Evolutionary conservation across 2,329 filamentous ascomycete species (phyloP), one percentile per base, ranked within the genome.

Genomic region (Aspergillus awamori): DNA sequence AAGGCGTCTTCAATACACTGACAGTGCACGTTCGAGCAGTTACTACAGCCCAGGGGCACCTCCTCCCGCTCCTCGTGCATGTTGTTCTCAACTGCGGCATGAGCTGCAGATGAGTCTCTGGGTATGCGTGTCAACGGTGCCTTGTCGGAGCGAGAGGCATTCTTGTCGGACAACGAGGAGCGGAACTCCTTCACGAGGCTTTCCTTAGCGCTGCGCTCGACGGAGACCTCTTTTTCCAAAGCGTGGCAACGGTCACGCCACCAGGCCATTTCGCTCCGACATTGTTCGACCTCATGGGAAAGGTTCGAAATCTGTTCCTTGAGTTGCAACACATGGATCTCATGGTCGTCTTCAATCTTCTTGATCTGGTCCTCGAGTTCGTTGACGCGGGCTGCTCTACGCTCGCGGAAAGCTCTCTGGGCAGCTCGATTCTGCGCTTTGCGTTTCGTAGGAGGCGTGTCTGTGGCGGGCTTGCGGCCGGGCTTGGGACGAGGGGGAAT

Each of bases 361-460:
- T 80, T 82, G 45, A 82, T 76, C 56, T 82, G 76, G 54, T 85
- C 80, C 63, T 84, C 80, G 49, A 87, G 77, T 65, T 86, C 93
- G 41, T 90, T 89, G 6, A 97, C 91, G 41, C 92, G 90, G 24
- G 92, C 91, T 2, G 92, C 92, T 65, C 94, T 87, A 60, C 94
- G 85, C 78, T 97, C 93, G 36, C 94, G 86, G 77, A 98, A 98
- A 1, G 91, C 92, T 61, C 94, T 84, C 79, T 98, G 94, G 3
- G 94, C 94, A 51, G 92, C 91, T 62, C 95, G 86, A 76, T 98
- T 98, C 80, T 98, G 95, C 1, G 92, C 91, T 81, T 97, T 96
- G 67, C 95, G 87, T 80, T 96, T 96, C 47, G 93, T 96, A 1
- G 91, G 91, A 13, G 93, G 93, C 56, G 93, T 96, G 73, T 97